A percentile compares a stretch with the other conserved stretches of the same genome.
These are phyloP conservation scores for Cornus suecica DNA, from an alignment of 148 eudicot genomes.

Conservation along the genomic window DNA sequence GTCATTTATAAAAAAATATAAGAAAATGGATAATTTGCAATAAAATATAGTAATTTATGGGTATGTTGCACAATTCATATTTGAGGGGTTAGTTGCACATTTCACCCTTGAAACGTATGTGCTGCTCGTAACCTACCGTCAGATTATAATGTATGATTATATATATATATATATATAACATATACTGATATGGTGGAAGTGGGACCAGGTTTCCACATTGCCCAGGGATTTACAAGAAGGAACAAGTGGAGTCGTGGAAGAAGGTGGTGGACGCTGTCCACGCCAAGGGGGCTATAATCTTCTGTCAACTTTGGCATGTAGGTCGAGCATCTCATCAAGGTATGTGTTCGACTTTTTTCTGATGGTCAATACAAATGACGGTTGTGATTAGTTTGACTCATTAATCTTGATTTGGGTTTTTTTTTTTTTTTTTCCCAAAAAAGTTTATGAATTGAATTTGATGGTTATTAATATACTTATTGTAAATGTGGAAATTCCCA, in stretches of 20 bases:
- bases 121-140: neutral
- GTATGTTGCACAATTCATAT: no score
- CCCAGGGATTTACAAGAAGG: slow-evolving; percentile 73
- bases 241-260: slow-evolving; percentile 84
- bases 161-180: no score
- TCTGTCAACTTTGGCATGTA: slow-evolving; percentile 89
- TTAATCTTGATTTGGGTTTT: neutral
- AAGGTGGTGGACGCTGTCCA: slow-evolving; percentile 74
- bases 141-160: neutral
- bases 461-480: no score
- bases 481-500: no score
- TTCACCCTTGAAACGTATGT: no score
- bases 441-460: no score
- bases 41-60: no score
- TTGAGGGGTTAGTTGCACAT: no score
- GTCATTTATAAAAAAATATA: neutral
- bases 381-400: neutral
- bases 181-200: neutral
- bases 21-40: no score
- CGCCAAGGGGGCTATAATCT: slow-evolving; percentile 59
- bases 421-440: no score
- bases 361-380: neutral
- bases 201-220: slow-evolving; percentile 68
- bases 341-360: slow-evolving; percentile 16
- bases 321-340: slow-evolving; percentile 87